A percentile compares a stretch with the other conserved stretches of the same genome.
phyloP scores from a whole-genome alignment of 192 early-diverging fungal species.

The Entrophospora sp. region DNA sequence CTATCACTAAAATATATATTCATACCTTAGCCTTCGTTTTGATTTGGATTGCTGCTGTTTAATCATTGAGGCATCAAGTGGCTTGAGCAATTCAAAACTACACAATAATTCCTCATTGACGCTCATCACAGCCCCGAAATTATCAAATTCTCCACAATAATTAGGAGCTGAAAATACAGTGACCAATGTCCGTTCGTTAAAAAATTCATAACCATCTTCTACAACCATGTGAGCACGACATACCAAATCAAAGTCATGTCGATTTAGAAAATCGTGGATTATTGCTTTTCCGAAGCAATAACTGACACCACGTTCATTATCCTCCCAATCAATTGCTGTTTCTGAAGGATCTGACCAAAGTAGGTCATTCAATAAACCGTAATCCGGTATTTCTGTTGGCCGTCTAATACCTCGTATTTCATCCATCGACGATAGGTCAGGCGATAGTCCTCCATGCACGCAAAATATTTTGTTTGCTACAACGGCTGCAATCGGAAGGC shows the following conservation, averaged over 20 bases:
- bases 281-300: constrained; percentile 86
- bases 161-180: constrained; percentile 95
- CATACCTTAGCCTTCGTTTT: background rate
- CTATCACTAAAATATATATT: background rate
- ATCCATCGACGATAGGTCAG: constrained; percentile 68
- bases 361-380: constrained; percentile 83
- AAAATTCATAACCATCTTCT: constrained; percentile 98
- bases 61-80: constrained; percentile 30
- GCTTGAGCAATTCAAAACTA: constrained; percentile 77
- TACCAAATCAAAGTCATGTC: constrained; percentile 86
- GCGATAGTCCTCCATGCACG: constrained; percentile 90
- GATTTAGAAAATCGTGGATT: constrained; percentile 73
- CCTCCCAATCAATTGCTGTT: constrained; percentile 68
- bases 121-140: constrained; percentile 83
- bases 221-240: constrained; percentile 94
- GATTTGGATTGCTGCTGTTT: background rate
- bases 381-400: constrained; percentile 87
- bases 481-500: constrained; percentile 82
- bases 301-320: constrained; percentile 93
- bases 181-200: constrained; percentile 79
- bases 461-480: constrained; percentile 93
- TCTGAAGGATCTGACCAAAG: constrained; percentile 92
- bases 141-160: constrained; percentile 96
- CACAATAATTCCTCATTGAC: constrained; percentile 87
- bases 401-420: constrained; percentile 72